Conservation (phyloP, 75 land plant genomes). For the Sequoia sempervirens region DNA sequence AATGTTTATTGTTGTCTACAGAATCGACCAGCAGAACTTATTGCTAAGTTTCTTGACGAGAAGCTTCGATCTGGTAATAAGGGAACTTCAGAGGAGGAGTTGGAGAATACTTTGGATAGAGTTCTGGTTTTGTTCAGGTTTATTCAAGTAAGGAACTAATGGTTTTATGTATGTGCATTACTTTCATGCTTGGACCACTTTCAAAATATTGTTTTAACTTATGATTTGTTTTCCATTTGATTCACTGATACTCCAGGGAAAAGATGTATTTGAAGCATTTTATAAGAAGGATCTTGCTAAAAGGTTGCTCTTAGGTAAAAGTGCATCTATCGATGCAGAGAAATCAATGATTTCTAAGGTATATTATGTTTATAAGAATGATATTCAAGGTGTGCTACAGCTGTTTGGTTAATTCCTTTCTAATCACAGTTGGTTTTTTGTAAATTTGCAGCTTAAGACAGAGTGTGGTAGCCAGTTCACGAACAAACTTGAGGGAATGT, state of each 20-base stretch:
- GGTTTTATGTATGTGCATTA: background rate
- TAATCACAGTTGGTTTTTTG: background rate
- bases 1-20: slow-evolving; percentile 20
- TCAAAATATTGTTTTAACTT: background rate
- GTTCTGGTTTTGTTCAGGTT: slow-evolving; percentile 94
- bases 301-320: slow-evolving; percentile 88
- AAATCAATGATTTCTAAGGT: slow-evolving; percentile 99
- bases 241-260: slow-evolving; percentile 54
- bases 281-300: slow-evolving; percentile 99
- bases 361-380: background rate
- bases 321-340: slow-evolving; percentile 99
- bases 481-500: slow-evolving; percentile 99
- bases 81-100: slow-evolving; percentile 98
- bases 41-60: slow-evolving; percentile 98
- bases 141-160: slow-evolving; percentile 64
- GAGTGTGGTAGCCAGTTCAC: slow-evolving; percentile 99
- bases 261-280: slow-evolving; percentile 99
- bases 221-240: background rate
- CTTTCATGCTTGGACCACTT: background rate
- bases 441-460: slow-evolving; percentile 84
- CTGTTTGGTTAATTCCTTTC: background rate
- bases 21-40: slow-evolving; percentile 99
- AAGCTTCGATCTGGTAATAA: slow-evolving; percentile 99
- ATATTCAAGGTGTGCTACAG: background rate
- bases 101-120: slow-evolving; percentile 89